Base-by-base conservation (phyloP, 805 yeast genomes). In the Yarrowia sp. region DNA sequence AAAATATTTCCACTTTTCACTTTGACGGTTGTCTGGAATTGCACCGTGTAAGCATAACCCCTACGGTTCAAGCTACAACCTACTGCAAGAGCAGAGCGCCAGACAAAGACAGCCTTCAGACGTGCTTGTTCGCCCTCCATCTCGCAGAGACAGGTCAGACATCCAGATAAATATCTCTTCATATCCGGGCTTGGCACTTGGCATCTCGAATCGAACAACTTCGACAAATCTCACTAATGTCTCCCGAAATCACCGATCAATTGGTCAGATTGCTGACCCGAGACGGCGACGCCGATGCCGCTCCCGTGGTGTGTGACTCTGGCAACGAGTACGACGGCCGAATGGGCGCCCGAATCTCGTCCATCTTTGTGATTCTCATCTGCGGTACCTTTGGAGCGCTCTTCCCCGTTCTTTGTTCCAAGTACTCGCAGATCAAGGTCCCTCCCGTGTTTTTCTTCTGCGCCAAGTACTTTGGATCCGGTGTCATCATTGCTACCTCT, bases 401-500 rank as follows among this genome's bases (percentile, higher is more conserved):
- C 67, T 86, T 76, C 86, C 90, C 72, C 70, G 79, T 73, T 30
- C 73, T 75, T 9, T 73, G 80, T 17, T 66, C 69, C 50, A 68
- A 71, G 13, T 53, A 70, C 67, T 70, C 69, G 58, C 38, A 72
- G 67, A 20, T 76, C 63, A 68, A 71, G 13, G 70, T 78, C 49
- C 80, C 78, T 10, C 71, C 69, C 15, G 53, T 67, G 34, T 74
- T 71, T 75, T 85, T 75, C 68, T 34, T 71, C 17, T 69, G 76
- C 44, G 78, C 78, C 30, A 70, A 76, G 19, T 84, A 81, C 78
- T 88, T 88, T 72, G 94, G 94, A 72, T 83, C 91, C 5, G 94
- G 94, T 65, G 93, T 89, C 55, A 89, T 89, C 72, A 80, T 89
- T 3, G 89, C 93, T 12, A 89, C 94, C 9, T 91, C 92, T 0